Conservation (phyloP, 2,329 filamentous ascomycete genomes). For the Dothistroma septosporum region DNA sequence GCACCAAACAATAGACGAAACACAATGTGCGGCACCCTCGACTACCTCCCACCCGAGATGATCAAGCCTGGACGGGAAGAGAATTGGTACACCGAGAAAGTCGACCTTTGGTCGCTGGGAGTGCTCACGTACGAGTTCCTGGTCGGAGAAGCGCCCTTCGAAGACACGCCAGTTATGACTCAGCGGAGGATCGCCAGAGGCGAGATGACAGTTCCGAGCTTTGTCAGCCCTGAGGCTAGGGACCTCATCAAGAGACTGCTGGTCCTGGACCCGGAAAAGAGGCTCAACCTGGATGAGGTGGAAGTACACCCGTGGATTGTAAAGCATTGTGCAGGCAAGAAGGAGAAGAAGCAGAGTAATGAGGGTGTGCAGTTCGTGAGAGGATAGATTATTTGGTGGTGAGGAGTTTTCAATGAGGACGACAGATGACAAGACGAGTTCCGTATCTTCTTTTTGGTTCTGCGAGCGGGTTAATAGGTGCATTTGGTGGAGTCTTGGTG, state of each 20-base stretch:
- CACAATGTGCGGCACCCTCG: slow-evolving; percentile 95
- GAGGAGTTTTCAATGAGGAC: not conserved
- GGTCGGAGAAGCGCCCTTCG: slow-evolving; percentile 92
- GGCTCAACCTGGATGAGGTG: slow-evolving; percentile 83
- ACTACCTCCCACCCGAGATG: slow-evolving; percentile 98
- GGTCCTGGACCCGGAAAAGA: slow-evolving; percentile 88
- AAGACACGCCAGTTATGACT: slow-evolving; percentile 92
- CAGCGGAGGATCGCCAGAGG: slow-evolving; percentile 81
- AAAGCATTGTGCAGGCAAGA: slow-evolving; percentile 68
- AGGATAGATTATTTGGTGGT: not conserved
- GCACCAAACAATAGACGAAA: slow-evolving; percentile 89
- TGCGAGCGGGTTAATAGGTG: not conserved
- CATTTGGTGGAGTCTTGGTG: not conserved
- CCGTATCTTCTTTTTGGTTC: not conserved
- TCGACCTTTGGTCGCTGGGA: slow-evolving; percentile 93
- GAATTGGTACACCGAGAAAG: slow-evolving; percentile 91
- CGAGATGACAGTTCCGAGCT: slow-evolving; percentile 88
- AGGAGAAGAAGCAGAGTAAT: slow-evolving; percentile 1
- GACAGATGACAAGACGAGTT: not conserved
- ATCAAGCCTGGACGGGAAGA: slow-evolving; percentile 72
- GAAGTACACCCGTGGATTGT: slow-evolving; percentile 92
- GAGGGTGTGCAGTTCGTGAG: slow-evolving; percentile 1
- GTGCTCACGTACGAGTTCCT: slow-evolving; percentile 96
- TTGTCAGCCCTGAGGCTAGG: slow-evolving; percentile 82
- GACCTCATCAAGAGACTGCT: slow-evolving; percentile 90